Percentiles rank a stretch among this genome's conserved stretches.
Evolutionary conservation across 805 yeast species (phyloP).

Genomic region (Sungouiozyma ichnusensis): DNA sequence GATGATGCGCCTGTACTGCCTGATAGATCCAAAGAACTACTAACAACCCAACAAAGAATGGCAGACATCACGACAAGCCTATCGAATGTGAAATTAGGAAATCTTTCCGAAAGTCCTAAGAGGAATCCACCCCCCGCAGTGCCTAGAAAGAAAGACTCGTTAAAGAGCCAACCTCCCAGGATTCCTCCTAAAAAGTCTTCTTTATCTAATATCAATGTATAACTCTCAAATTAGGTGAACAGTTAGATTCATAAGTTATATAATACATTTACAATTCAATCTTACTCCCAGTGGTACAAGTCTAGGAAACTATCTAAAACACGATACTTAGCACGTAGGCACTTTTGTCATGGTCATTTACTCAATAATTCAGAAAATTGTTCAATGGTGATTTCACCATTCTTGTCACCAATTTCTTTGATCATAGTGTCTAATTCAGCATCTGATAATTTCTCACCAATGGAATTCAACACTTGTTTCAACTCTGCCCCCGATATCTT

Average conservation of each 20-base stretch:
- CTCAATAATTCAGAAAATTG: conserved; percentile 88
- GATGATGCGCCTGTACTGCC: no score
- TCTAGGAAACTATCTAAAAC: no score
- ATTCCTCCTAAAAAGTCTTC: background rate
- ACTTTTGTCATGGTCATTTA: conserved; percentile 39
- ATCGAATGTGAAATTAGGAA: conserved; percentile 9
- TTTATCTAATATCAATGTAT: background rate
- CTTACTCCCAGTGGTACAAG: no score
- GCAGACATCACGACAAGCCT: conserved; percentile 9
- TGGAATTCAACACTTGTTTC: conserved; percentile 89
- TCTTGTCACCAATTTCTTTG: conserved; percentile 86
- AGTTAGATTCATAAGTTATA: background rate
- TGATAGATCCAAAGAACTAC: no score
- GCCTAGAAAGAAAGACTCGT: conserved; percentile 10
- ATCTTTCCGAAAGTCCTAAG: conserved; percentile 5
- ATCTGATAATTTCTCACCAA: conserved; percentile 91
- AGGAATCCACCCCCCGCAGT: conserved; percentile 10
- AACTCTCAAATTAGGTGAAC: no score
- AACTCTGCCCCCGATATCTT: conserved; percentile 89
- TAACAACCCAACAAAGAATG: no score
- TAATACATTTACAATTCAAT: background rate
- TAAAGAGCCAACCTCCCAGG: conserved; percentile 3
- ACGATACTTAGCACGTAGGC: no score
- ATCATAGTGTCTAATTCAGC: conserved; percentile 96
- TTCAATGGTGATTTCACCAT: conserved; percentile 91